Percentiles rank a stretch among this genome's conserved stretches.
phyloP scores from a whole-genome alignment of 139 green algal species.

The Chlorella sp. region DNA sequence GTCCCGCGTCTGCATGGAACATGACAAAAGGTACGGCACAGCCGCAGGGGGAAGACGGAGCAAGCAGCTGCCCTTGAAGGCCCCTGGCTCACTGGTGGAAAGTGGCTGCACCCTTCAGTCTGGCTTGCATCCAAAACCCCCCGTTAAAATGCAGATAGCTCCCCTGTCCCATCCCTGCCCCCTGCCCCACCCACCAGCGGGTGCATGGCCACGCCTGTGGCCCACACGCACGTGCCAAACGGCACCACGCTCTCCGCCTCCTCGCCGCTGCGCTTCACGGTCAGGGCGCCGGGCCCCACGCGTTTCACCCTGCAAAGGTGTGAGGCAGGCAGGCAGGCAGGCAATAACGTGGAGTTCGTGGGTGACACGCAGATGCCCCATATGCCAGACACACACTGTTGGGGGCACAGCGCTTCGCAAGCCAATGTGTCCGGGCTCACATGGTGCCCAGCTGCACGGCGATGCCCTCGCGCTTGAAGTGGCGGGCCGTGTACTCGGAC shows the following conservation, averaged over 20 bases:
- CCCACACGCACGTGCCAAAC: constrained; percentile 90
- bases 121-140: too few relatives aligned
- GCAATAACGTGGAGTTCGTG: not conserved
- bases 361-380: not conserved
- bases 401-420: not conserved
- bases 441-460: constrained; percentile 28
- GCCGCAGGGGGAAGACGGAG: not conserved
- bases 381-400: not conserved
- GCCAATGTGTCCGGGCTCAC: not conserved
- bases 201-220: constrained; percentile 88
- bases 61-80: not conserved
- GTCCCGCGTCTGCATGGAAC: not conserved
- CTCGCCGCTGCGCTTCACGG: constrained; percentile 35
- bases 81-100: not conserved
- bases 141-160: too few relatives aligned
- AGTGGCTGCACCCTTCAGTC: too few relatives aligned
- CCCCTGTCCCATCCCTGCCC: too few relatives aligned
- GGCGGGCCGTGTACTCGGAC: constrained; percentile 71
- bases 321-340: not conserved
- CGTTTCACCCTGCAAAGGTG: constrained; percentile 12
- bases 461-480: constrained; percentile 56
- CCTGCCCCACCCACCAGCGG: constrained; percentile 65
- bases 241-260: constrained; percentile 42
- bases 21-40: not conserved
- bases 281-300: constrained; percentile 18